Conservation (phyloP, 768 basidiomycete genomes). For the Tulasnella sp. region DNA sequence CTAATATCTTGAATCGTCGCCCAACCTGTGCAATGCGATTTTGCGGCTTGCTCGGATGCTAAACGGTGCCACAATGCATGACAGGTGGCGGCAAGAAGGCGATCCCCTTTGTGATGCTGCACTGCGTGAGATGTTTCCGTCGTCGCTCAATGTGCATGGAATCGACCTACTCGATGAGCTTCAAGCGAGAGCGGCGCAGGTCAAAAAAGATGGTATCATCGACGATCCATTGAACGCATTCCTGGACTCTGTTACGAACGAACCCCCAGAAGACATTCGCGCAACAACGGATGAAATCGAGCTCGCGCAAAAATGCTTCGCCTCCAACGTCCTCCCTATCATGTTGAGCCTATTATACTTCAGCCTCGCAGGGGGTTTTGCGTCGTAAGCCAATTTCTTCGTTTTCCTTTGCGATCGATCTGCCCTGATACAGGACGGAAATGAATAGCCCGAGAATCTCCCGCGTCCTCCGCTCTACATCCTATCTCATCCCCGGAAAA, state of each 20-base stretch:
- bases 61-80: too few species aligned
- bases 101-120: conserved; percentile 8
- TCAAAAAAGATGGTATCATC: background rate
- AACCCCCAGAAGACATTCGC: background rate
- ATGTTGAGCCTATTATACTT: background rate
- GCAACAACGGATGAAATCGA: conserved; percentile 1
- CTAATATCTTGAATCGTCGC: too few species aligned
- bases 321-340: background rate
- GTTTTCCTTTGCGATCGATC: too few species aligned
- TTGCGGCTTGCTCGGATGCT: too few species aligned
- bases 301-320: conserved; percentile 1
- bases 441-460: background rate
- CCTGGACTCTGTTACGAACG: background rate
- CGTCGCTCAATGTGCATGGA: background rate
- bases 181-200: background rate
- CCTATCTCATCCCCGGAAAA: background rate
- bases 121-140: background rate
- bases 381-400: background rate
- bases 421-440: too few species aligned
- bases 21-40: too few species aligned
- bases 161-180: conserved; percentile 6
- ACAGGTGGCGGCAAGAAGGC: conserved; percentile 7
- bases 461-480: background rate
- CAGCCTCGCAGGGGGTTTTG: conserved; percentile 7
- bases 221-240: background rate